Base-by-base conservation (phyloP, 2,329 filamentous ascomycete genomes). In the Harringtonia aguacate region DNA sequence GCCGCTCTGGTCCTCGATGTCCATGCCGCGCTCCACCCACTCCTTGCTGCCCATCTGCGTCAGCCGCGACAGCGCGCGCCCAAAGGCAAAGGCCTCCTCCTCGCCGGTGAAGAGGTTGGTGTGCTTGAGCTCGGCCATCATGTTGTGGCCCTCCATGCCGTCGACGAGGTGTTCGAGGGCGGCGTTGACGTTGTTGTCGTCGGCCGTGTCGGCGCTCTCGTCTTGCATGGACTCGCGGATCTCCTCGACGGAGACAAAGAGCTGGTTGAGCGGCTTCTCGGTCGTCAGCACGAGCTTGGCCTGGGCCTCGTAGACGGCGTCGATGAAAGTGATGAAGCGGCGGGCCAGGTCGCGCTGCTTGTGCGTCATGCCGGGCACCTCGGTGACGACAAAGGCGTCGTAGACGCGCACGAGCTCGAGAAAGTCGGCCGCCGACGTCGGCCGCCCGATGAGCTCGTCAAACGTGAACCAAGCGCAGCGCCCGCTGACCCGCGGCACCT, bases 11-110 rank as follows among this genome's bases (percentile, higher is more conserved):
- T n/a, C n/a, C n/a, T 85, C 80, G 44, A 86, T 57, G 0, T 81
- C 73, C 71, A 79, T 77, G 2, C 78, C 89, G 14, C 88, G 66
- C 65, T 97, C 90, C 4, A 97, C 85, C 92, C 92, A 98, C 60
- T 95, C 84, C 61, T 80, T 78, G 60, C 86, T 92, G 18, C 88
- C 86, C 92, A 98, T 98, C 64, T 97, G 88, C 44, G 72, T 83
- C 48, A 98, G 65, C 45, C 92, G 70, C 43, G 83, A 89, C 53
- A 97, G 62, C 1, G 92, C 92, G 43, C 92, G 71, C 21, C 88
- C 88, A 68, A 98, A 98, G 0, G 92, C 92, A 67, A 98, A 98
- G 0, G 87, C 77, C 65, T 98, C 92, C 67, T 98, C 92, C 46
- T 95, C 92, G 34, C 92, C 92, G 2, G 83, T 85, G 61, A 98